Percentiles rank a stretch among this genome's conserved stretches.
Conservation (phyloP, 2,329 filamentous ascomycete genomes). For the Colletotrichum aenigma region DNA sequence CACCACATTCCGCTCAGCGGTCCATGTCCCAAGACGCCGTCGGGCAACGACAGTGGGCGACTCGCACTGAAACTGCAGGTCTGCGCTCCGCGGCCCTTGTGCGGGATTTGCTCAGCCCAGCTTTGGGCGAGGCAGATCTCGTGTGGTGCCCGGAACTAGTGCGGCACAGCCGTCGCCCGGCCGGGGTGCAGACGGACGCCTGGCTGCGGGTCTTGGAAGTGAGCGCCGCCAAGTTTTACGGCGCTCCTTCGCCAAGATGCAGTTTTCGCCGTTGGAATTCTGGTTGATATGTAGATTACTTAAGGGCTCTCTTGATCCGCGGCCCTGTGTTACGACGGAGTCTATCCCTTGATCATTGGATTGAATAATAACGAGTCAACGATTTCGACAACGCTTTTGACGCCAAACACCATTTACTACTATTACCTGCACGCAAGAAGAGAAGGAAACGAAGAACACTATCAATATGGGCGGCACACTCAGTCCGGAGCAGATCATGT, state of each 20-base stretch:
- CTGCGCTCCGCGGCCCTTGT: background rate
- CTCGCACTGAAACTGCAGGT: background rate
- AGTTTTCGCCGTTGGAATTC: background rate
- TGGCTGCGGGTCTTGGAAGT: background rate
- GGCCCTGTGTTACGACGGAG: accelerated
- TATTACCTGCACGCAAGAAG: background rate
- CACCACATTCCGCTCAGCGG: background rate
- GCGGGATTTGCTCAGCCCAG: background rate
- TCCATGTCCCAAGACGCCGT: background rate
- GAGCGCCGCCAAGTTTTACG: background rate
- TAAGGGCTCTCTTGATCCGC: background rate
- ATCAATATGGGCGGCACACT: background rate
- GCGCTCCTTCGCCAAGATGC: background rate
- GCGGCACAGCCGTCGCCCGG: slow-evolving; percentile 4
- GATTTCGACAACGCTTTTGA: background rate
- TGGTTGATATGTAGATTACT: background rate
- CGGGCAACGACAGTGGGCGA: background rate
- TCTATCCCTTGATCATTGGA: background rate
- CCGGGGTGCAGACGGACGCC: background rate
- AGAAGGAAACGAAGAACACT: background rate
- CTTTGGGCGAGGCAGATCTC: background rate
- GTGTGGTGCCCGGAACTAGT: background rate
- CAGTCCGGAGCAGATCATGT: background rate
- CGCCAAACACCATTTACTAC: background rate
- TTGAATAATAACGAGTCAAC: background rate